phyloP scores from a whole-genome alignment of 1,284 basidiomycete genomes.

The Tilletia horrida region DNA sequence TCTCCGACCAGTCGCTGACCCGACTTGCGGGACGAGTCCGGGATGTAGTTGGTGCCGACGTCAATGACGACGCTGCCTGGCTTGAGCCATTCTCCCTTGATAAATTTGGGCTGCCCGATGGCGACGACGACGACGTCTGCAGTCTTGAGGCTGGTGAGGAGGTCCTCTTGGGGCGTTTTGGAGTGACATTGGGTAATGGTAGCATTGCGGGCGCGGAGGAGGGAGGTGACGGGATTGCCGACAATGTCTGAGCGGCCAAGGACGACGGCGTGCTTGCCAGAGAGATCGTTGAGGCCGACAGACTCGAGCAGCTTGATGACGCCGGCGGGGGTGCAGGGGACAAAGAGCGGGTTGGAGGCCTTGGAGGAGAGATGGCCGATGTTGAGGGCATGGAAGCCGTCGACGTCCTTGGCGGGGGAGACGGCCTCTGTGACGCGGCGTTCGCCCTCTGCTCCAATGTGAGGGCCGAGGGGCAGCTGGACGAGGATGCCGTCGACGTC shows the following conservation, averaged over 20 bases:
- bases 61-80: slow-evolving; percentile 67
- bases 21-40: slow-evolving; percentile 78
- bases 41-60: slow-evolving; percentile 94
- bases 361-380: slow-evolving; percentile 92
- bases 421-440: slow-evolving; percentile 90
- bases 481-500: slow-evolving; percentile 85
- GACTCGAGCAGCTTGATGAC: slow-evolving; percentile 85
- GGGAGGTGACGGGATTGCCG: slow-evolving; percentile 86
- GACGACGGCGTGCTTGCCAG: slow-evolving; percentile 73
- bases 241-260: slow-evolving; percentile 97
- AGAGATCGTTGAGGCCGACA: slow-evolving; percentile 64
- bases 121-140: slow-evolving; percentile 93
- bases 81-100: slow-evolving; percentile 94
- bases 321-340: slow-evolving; percentile 92
- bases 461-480: slow-evolving; percentile 88
- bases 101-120: slow-evolving; percentile 84
- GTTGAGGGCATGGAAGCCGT: slow-evolving; percentile 99
- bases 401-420: slow-evolving; percentile 90
- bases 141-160: slow-evolving; percentile 68
- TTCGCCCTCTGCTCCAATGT: slow-evolving; percentile 79
- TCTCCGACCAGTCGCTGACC: slow-evolving; percentile 95
- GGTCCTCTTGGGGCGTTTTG: slow-evolving; percentile 66
- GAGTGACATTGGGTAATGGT: slow-evolving; percentile 98
- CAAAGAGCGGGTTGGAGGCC: slow-evolving; percentile 82
- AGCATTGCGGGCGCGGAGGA: slow-evolving; percentile 84